A percentile compares a stretch with the other conserved stretches of the same genome.
Conservation (phyloP, 495 filamentous ascomycete species). For the Hypoxylon cercidicola region DNA sequence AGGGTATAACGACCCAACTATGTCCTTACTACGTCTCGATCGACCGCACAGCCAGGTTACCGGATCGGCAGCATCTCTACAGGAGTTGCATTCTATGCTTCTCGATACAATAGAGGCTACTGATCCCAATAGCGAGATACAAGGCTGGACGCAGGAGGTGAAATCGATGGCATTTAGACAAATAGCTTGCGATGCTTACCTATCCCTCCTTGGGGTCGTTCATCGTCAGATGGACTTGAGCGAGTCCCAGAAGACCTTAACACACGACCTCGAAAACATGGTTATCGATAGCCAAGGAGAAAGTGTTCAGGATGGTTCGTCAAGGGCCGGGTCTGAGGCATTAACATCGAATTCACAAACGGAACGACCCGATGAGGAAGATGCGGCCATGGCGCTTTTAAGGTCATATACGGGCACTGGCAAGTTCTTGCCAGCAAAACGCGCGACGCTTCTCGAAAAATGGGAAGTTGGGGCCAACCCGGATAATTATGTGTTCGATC, state of each 20-base stretch:
- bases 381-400: constrained; percentile 42
- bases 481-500: constrained; percentile 42
- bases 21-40: constrained; percentile 28
- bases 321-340: constrained; percentile 23
- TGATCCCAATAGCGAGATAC: constrained; percentile 1
- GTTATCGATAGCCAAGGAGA: constrained; percentile 40
- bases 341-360: constrained; percentile 21
- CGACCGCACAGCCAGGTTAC: constrained; percentile 14
- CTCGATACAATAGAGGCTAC: constrained; percentile 9
- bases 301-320: constrained; percentile 25
- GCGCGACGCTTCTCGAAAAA: constrained; percentile 43
- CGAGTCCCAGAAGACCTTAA: constrained; percentile 10
- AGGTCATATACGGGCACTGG: constrained; percentile 45
- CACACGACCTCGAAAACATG: constrained; percentile 32
- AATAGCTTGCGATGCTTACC: constrained; percentile 41
- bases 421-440: constrained; percentile 38
- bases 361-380: constrained; percentile 26
- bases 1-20: constrained; percentile 19
- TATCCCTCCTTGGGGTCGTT: constrained; percentile 39
- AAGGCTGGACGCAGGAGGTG: constrained; percentile 10
- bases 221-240: constrained; percentile 20
- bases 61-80: constrained; percentile 18
- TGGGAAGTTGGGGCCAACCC: constrained; percentile 41
- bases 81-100: constrained; percentile 27
- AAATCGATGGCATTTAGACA: constrained; percentile 18